Evolutionary conservation across 2,329 filamentous ascomycete species (phyloP), one percentile per base, ranked within the genome.

Genomic region (Epichloe festucae): DNA sequence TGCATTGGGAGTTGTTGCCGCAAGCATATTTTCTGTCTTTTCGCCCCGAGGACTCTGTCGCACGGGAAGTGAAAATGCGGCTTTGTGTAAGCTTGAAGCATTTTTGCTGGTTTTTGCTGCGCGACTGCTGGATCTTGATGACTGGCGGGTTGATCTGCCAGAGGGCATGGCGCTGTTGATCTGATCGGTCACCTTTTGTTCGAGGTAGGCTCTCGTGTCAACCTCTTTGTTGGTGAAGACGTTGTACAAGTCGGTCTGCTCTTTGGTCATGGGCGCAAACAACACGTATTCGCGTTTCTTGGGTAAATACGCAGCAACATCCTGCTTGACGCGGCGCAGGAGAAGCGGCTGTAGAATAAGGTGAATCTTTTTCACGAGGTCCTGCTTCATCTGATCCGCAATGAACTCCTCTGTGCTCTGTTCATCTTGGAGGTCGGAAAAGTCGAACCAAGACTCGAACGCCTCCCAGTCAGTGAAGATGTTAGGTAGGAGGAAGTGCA

Each of bases 371-470:
- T 89, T 71, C 2, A 73, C 68, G 0, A 73, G 52, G 8, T 71
- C 69, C 39, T 73, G 69, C 39, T 73, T 73, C 56, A 84, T 80
- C 50, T 87, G 81, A 60, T 95, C 86, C 3, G 84, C 83, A 6
- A 94, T 77, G 49, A 95, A 85, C 44, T 90, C 81, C 48, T 87
- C 82, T 1, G 89, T 85, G 0, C 82, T 83, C 38, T 85, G 77
- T 57, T 90, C 88, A 54, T 97, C 88, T 51, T 94, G 81, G 1
- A 98, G 75, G 7, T 89, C 90, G 0, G 87, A 93, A 60, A 98
- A 98, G 65, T 98, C 91, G 56, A 98, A 98, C 90, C 91, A 97
- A 1, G 82, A 82, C 62, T 96, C 88, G 53, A 98, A 98, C 0
- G 87, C 89, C 46, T 94, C 88, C 66, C 94, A 84, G 60, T 95